Conservation (phyloP, 2,329 filamentous ascomycete species). For the Colletotrichum sp. region DNA sequence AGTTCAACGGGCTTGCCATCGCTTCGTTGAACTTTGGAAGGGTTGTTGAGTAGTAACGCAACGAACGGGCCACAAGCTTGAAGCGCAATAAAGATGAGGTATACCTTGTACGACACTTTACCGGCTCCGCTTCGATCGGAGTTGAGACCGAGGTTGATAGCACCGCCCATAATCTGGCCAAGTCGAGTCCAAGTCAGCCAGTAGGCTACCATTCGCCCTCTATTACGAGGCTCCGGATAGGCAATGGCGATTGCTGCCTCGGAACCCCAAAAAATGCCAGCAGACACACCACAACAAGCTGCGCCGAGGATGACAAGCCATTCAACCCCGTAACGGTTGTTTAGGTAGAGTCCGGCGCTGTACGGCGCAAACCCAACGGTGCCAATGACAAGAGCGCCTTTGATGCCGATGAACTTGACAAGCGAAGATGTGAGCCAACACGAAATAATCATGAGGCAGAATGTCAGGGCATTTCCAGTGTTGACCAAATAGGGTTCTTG, state of each 20-base stretch:
- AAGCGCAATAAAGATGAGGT: constrained; percentile 44
- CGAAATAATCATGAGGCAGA: constrained; percentile 55
- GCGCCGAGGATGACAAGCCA: constrained; percentile 50
- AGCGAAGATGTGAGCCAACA: constrained; percentile 44
- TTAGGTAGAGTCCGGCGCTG: constrained; percentile 46
- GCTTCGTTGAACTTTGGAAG: constrained; percentile 46
- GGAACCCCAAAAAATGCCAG: constrained; percentile 40
- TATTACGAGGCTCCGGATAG: constrained; percentile 70
- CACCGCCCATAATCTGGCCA: constrained; percentile 56
- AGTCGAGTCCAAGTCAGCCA: constrained; percentile 66
- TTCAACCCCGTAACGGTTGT: constrained; percentile 46
- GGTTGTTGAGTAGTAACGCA: constrained; percentile 48
- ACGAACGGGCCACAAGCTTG: constrained; percentile 51
- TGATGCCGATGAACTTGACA: constrained; percentile 39
- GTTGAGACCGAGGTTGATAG: constrained; percentile 56
- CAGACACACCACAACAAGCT: constrained; percentile 44
- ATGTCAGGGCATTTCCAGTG: constrained; percentile 72
- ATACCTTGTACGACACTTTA: constrained; percentile 50
- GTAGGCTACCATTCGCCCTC: constrained; percentile 64
- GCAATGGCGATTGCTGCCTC: constrained; percentile 39
- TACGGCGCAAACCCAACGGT: constrained; percentile 49
- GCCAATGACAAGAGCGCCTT: constrained; percentile 43
- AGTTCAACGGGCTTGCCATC: constrained; percentile 41
- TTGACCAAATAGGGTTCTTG: constrained; percentile 72
- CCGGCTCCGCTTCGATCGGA: constrained; percentile 44